Evolutionary conservation across 2,329 filamentous ascomycete genomes (phyloP).

Genomic region (Cytospora leucostoma): DNA sequence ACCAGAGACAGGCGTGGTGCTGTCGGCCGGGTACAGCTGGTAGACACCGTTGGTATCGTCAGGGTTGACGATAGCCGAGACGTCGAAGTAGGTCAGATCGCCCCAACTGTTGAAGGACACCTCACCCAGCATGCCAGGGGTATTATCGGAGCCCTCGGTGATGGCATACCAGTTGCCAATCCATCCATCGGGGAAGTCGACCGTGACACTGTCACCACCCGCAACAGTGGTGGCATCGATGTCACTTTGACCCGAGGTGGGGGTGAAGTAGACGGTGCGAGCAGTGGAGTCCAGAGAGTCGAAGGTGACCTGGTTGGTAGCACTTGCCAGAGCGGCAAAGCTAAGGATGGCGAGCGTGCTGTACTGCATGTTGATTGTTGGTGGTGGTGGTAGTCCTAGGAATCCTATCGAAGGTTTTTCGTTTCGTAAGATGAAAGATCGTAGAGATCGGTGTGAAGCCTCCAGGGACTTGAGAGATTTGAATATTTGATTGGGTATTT

Average conservation of each 20-base stretch:
- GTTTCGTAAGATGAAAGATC: conserved; percentile 4
- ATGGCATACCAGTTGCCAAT: conserved; percentile 41
- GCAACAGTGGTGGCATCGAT: conserved; percentile 44
- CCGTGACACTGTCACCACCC: conserved; percentile 41
- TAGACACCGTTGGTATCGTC: conserved; percentile 43
- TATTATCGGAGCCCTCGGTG: conserved; percentile 35
- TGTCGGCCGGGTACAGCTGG: conserved; percentile 40
- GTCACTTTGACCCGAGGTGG: conserved; percentile 41
- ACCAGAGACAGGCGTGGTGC: conserved; percentile 39
- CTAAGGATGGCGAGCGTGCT: conserved; percentile 44
- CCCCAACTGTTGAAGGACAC: conserved; percentile 40
- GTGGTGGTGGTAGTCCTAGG: conserved; percentile 23
- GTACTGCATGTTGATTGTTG: conserved; percentile 56
- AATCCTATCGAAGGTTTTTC: conserved; percentile 19
- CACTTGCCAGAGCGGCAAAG: conserved; percentile 45
- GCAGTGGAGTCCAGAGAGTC: conserved; percentile 55
- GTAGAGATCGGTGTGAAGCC: conserved; percentile 25
- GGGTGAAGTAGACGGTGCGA: conserved; percentile 55
- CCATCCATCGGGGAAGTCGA: conserved; percentile 33
- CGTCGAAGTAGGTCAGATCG: conserved; percentile 45
- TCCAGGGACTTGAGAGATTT: conserved; percentile 22
- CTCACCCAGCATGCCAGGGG: conserved; percentile 43
- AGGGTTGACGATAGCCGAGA: conserved; percentile 48
- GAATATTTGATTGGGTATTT: conserved; percentile 9
- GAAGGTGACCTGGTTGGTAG: conserved; percentile 57